Evolutionary conservation across 1,284 basidiomycete species (phyloP).

Genomic region (Sporisorium sorghi): DNA sequence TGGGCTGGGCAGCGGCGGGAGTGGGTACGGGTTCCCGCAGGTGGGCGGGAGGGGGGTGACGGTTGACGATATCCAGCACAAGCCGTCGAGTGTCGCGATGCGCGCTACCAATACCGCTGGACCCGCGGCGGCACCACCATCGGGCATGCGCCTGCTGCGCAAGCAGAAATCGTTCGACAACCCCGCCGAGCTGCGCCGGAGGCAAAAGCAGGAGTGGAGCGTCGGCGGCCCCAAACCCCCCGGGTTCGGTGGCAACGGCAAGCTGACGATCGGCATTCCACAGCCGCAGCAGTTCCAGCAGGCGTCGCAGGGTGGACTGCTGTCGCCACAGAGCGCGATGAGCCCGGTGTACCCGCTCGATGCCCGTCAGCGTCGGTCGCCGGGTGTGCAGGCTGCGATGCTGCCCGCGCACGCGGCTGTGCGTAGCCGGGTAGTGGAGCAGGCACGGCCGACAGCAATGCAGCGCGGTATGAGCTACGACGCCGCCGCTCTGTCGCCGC

Average conservation of each 20-base stretch:
- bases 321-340: slow-evolving; percentile 25
- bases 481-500: slow-evolving; percentile 23
- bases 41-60: slow-evolving; percentile 20
- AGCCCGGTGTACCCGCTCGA: slow-evolving; percentile 24
- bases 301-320: slow-evolving; percentile 6
- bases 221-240: slow-evolving; percentile 36
- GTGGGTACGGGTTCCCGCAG: slow-evolving; percentile 28
- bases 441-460: slow-evolving; percentile 21
- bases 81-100: slow-evolving; percentile 23
- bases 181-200: slow-evolving; percentile 44
- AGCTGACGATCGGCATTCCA: slow-evolving; percentile 41
- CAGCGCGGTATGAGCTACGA: slow-evolving; percentile 30
- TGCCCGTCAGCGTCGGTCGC: slow-evolving; percentile 21
- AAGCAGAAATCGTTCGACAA: slow-evolving; percentile 55
- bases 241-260: slow-evolving; percentile 29
- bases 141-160: slow-evolving; percentile 33
- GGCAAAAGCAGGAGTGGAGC: slow-evolving; percentile 47
- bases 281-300: slow-evolving; percentile 18
- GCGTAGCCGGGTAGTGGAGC: slow-evolving; percentile 23
- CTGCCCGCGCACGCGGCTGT: slow-evolving; percentile 10
- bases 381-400: slow-evolving; percentile 2
- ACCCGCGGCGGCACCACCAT: not conserved
- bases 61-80: slow-evolving; percentile 41
- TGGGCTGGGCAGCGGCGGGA: too few species aligned
- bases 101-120: not conserved